Base-by-base conservation (phyloP, 345 rosid species). In the Sonneratia caseolaris region DNA sequence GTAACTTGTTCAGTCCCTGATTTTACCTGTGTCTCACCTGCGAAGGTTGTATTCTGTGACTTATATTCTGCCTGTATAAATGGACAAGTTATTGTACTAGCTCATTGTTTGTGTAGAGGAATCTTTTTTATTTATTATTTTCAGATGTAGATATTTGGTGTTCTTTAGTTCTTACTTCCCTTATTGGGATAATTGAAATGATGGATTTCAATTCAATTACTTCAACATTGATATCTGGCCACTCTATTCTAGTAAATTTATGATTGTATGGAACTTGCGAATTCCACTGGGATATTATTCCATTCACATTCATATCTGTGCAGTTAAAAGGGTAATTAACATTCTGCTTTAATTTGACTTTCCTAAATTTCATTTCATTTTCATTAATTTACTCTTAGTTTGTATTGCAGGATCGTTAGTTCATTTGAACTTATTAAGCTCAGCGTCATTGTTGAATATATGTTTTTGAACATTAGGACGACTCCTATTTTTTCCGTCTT, bases 21-120 rank as follows among this genome's bases (percentile, higher is more conserved):
- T 73, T 95, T 95, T 77, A 90, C 99, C 4, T 92, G 97, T 59
- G 79, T 92, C 75, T 83, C 97, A 53, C 73, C 99, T 77, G 91
- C 96, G 32, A 92, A 95, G 98, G 98, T 93, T 72, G 69, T 66
- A 66, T 66, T 66, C 43, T 35, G 69, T 4, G 42, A n/a, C 16
- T 11, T 22, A 4, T n/a, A 12, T 22, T 12, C 53, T 24, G 1
- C 19, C 22, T 45, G 12, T 10, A 18, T 43, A 42, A 36, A 45
- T 43, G 21, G 19, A 11, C 19, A 22, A 21, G 27, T 42, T 24
- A 12, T 62, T 13, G 1, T 24, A 11, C 56, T 32, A 35, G 37
- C 45, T 67, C 3, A 11, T 45, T 40, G 7, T 45, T 12, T 1
- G 21, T 68, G 18, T 6, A 12, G 37, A 0, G 45, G 27, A 67